Evolutionary conservation across 192 early-diverging fungal genomes (phyloP), one percentile per base, ranked within the genome.

Genomic region (Rhizoclosmatium globosum): DNA sequence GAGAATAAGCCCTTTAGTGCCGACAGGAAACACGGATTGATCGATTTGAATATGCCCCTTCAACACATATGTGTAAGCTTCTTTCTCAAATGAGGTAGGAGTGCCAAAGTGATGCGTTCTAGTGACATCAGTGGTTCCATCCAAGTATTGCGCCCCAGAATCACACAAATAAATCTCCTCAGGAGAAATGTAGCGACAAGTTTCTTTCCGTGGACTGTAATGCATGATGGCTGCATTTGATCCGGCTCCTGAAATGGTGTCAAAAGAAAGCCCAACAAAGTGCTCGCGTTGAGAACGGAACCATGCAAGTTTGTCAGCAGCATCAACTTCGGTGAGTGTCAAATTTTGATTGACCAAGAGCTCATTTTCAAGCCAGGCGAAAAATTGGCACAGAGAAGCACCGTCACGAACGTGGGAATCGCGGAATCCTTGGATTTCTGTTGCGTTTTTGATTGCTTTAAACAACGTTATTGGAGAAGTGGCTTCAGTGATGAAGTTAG

Each of bases 211-310:
- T 43, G 98, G 97, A 83, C 91, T 92, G 89, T 99, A 99, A 82
- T 99, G 98, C 79, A 99, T 98, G 82, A 99, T 96, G 47, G 96
- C 93, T 3, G 95, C 98, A 77, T 97, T 99, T n/a, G 98, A 82
- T 2, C 98, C 98, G 11, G 95, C 95, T 15, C 93, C 91, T 4
- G 96, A 98, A 76, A 99, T 99, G 31, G 98, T 99, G 78, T 93
- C 94, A 78, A 99, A 99, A 69, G 94, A 95, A 62, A 97, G 92
- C 2, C 98, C 98, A 44, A 96, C 92, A 84, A 95, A 98, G 81
- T 94, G 81, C 43, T 86, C 79, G 78, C 94, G 93, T 71, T 88
- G 90, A 58, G 88, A 68, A 69, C 97, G 88, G 79, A 96, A 89
- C 80, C 81, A 76, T 82, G 95, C 95, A 6, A 98, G 87, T 50